These are phyloP conservation scores for Nepenthes gracilis DNA, from an alignment of 148 eudicot genomes.

Conservation along the genomic window DNA sequence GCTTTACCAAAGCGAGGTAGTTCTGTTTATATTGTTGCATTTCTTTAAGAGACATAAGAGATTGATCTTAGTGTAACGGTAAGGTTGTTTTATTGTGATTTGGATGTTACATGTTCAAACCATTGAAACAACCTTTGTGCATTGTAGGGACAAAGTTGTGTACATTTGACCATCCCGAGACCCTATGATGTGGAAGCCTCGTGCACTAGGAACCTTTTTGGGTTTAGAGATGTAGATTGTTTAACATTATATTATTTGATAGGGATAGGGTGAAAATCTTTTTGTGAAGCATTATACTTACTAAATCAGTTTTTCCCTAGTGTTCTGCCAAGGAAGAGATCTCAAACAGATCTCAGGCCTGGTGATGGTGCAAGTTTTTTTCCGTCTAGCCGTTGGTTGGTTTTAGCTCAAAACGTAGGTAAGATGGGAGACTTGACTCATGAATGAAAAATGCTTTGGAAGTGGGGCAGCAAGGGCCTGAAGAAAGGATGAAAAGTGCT, in stretches of 20 bases:
- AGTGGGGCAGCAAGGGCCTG: constrained; percentile 32
- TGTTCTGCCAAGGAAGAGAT: constrained; percentile 48
- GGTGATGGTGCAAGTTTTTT: constrained; percentile 24
- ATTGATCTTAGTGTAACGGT: not conserved
- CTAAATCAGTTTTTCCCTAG: constrained; percentile 51
- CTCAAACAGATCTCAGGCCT: constrained; percentile 36
- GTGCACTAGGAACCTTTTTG: too few relatives aligned
- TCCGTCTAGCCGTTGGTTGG: constrained; percentile 31
- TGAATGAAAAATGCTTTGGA: constrained; percentile 27
- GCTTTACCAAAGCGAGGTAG: constrained; percentile 46
- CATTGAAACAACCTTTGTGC: not conserved
- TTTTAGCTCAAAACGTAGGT: constrained; percentile 22
- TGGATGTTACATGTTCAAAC: not conserved
- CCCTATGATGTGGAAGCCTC: too few relatives aligned
- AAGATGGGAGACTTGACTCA: constrained; percentile 37
- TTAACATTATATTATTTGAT: constrained; percentile 10
- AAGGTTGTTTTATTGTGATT: not conserved
- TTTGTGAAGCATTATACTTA: constrained; percentile 33
- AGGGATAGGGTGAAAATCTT: constrained; percentile 52
- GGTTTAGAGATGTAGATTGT: not conserved
- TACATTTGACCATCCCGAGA: too few relatives aligned
- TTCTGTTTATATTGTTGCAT: constrained; percentile 4
- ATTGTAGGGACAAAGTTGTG: too few relatives aligned
- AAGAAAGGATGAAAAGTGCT: constrained; percentile 34
- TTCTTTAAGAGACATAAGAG: not conserved